Base-by-base conservation (phyloP, 345 rosid genomes). In the Eucalyptus victrix region DNA sequence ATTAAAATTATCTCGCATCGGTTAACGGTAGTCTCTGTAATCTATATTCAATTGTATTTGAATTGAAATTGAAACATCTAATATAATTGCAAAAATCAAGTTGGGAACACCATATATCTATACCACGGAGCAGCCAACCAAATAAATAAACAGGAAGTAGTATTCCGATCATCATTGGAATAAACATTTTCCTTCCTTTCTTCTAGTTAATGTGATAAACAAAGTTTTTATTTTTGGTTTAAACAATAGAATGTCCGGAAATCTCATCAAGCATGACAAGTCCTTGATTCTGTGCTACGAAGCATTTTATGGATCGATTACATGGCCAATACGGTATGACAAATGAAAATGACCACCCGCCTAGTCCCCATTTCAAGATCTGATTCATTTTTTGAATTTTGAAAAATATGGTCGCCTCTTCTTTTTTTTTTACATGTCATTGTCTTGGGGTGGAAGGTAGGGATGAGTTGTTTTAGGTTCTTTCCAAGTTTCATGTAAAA, bases 401-500 rank as follows among this genome's bases (percentile, higher is more conserved):
- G 23, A 32, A 1, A 67, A 32, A 67, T 67, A 34, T 32, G 19
- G 80, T 32, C 23, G 3, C 5, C 2, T 32, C 5, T 17, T 67
- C 0, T 28, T 16, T 2, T 15, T 12, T 30, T 62, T 13, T 67
- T 4, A 32, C 23, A 32, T n/a, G 76, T 67, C 40, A 13, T 18
- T n/a, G 40, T 16, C 76, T n/a, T 34, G 11, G 24, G 26, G 11
- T 53, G 58, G 11, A 53, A 21, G 58, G 0, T 53, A 53, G 11
- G 26, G 21, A 1, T 21, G 4, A 53, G 26, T 0, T 0, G 2
- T 53, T 53, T 53, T 53, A 21, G 58, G 2, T 53, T 53, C 11
- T 53, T 19, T 18, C 24, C 2, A 19, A 53, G 1, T 53, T 53
- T 53, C 4, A 53, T 53, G 58, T 53, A 53, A 53, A 53, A 53